phyloP scores from a whole-genome alignment of 192 early-diverging fungal genomes.

The Chytriomyces hyalinus region DNA sequence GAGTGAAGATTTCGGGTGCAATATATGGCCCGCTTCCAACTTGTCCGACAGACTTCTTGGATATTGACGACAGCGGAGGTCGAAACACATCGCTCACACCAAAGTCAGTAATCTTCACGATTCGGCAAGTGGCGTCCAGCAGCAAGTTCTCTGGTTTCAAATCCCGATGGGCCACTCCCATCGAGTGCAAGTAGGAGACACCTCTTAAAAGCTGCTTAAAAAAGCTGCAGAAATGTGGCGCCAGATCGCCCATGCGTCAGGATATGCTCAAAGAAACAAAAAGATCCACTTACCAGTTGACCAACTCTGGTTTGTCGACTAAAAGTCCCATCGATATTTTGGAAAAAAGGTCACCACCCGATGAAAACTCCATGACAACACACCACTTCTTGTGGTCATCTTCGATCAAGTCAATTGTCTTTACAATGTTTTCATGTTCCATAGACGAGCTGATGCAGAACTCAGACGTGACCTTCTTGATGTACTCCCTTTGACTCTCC shows the following conservation, averaged over 20 bases:
- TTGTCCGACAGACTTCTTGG: slow-evolving; percentile 81
- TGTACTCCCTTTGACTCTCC: slow-evolving; percentile 89
- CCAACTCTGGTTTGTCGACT: background rate
- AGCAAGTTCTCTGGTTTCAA: slow-evolving; percentile 94
- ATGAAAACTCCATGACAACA: slow-evolving; percentile 92
- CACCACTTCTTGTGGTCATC: slow-evolving; percentile 70
- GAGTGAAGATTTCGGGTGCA: slow-evolving; percentile 83
- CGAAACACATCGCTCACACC: slow-evolving; percentile 94
- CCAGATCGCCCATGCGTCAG: too few relatives aligned
- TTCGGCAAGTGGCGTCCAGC: slow-evolving; percentile 70
- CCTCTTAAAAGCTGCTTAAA: slow-evolving; percentile 91
- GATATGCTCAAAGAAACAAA: too few relatives aligned
- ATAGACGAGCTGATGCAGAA: slow-evolving; percentile 93
- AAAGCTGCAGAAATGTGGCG: slow-evolving; percentile 60
- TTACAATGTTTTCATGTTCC: slow-evolving; percentile 86
- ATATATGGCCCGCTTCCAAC: slow-evolving; percentile 97
- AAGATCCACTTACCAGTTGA: slow-evolving; percentile 21
- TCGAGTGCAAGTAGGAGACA: slow-evolving; percentile 83
- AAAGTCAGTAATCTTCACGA: slow-evolving; percentile 96
- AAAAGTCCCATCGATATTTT: background rate
- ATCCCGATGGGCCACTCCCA: slow-evolving; percentile 95
- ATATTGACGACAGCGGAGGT: slow-evolving; percentile 74
- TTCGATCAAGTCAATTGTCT: slow-evolving; percentile 90
- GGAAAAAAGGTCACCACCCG: slow-evolving; percentile 83
- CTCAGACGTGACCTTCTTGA: slow-evolving; percentile 93